Percentiles rank a stretch among this genome's conserved stretches.
These are phyloP conservation scores for Picocystis sp. DNA, from an alignment of 163 green algal genomes.

Conservation along the genomic window DNA sequence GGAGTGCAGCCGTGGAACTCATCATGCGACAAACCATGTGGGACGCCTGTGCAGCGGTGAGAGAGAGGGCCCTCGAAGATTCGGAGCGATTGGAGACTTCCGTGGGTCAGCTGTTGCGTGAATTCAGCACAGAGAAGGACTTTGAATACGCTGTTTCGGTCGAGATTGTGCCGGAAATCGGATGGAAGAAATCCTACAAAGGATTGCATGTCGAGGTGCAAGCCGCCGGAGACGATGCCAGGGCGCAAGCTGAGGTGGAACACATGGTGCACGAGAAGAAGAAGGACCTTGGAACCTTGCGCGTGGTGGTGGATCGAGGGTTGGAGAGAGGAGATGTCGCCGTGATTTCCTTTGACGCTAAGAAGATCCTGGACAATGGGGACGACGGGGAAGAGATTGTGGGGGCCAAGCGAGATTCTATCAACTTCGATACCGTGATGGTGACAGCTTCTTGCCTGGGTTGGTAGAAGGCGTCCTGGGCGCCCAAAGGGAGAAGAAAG, in stretches of 20 bases:
- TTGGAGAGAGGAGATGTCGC: conserved; percentile 5
- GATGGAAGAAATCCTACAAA: conserved; percentile 7
- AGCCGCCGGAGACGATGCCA: conserved; percentile 2
- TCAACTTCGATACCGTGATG: conserved; percentile 10
- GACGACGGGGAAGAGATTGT: too few species aligned
- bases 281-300: conserved; percentile 8
- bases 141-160: conserved; percentile 5
- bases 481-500: conserved; percentile 7
- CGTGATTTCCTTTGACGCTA: conserved; percentile 4
- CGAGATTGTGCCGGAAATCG: conserved; percentile 6
- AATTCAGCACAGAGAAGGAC: conserved; percentile 4
- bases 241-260: conserved; percentile 4
- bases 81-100: too few species aligned
- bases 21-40: too few species aligned
- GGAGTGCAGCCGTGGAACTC: too few species aligned
- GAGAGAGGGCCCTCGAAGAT: too few species aligned
- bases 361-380: too few species aligned
- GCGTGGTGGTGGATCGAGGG: conserved; percentile 8
- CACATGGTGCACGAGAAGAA: conserved; percentile 1
- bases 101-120: neutral
- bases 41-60: too few species aligned
- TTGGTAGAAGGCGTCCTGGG: conserved; percentile 9
- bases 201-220: conserved; percentile 4
- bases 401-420: neutral
- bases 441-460: conserved; percentile 5